Base-by-base conservation (phyloP, 1,284 basidiomycete genomes). In the Cryptococcus deneoformans region DNA sequence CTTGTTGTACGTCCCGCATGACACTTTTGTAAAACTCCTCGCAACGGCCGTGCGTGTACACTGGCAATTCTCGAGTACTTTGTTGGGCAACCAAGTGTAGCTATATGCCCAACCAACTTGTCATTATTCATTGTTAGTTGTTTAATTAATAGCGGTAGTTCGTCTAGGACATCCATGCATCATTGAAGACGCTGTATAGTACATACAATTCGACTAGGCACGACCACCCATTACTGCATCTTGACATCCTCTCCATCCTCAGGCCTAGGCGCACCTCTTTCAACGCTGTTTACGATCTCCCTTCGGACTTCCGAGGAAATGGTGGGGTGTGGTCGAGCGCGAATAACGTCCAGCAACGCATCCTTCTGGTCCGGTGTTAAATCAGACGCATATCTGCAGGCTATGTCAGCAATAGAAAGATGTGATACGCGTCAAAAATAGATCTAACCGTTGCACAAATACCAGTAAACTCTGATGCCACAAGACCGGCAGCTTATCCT, bases 391-490 rank as follows among this genome's bases (percentile, higher is more conserved):
- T 99, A 99, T 68, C 92, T 94, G 34, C 38, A 24, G 9, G 51
- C 6, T 20, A 42, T 39, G 34, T 50, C 24, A 56, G 54, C 54
- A 20, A 24, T 29, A 7, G 2, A 11, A 47, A 16, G 40, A 40
- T 29, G 53, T n/a, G 48, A 59, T 11, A 38, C 16, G 44, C 24
- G 8, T 29, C 5, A 29, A 29, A 29, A 16, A 29, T 46, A n/a
- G 29, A 16, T 69, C 80, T 56, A 61, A 91, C 90, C 94, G 82
- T 79, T 99, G 96, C 38, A 85, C 87, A 73, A 99, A 98, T 5
- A 95, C 92, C 6, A 99, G 83, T 59, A 99, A 82, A 73, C 90
- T 92, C 79, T 99, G 96, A 75, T 99, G 93, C 96, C 96, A 99
- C 11, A 99, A 82, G 10, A 99, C 96, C 6, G 96, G 96, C 57